phyloP scores from a whole-genome alignment of 371 early-diverging fungal genomes.

The Smittium mucronatum region DNA sequence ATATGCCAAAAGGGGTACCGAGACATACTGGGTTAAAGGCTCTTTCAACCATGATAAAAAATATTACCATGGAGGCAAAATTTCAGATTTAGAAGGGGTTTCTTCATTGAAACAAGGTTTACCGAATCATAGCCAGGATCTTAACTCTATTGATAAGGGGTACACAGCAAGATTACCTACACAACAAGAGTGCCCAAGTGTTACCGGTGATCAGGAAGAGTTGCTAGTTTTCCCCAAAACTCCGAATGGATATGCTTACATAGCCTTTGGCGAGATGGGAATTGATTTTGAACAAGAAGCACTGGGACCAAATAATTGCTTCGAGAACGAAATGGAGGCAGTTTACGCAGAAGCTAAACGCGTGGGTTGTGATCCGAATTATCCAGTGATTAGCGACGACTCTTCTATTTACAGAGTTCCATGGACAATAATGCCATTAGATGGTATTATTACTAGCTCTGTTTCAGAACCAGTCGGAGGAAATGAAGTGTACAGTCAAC shows the following conservation, averaged over 20 bases:
- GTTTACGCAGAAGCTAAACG: slow-evolving; percentile 27
- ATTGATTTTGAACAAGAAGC: slow-evolving; percentile 27
- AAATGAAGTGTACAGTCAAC: too few relatives aligned
- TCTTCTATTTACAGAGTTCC: not conserved
- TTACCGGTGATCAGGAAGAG: not conserved
- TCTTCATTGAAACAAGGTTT: too few relatives aligned
- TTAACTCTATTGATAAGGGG: slow-evolving; percentile 19
- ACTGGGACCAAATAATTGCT: slow-evolving; percentile 12
- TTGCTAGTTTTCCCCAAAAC: too few relatives aligned
- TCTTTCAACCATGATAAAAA: too few relatives aligned
- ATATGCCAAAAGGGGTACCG: slow-evolving; percentile 55
- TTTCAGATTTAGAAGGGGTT: too few relatives aligned
- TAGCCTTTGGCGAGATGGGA: too few relatives aligned
- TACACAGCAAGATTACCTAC: slow-evolving; percentile 16
- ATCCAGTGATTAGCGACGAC: slow-evolving; percentile 17
- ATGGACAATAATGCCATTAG: too few relatives aligned
- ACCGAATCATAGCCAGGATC: slow-evolving; percentile 24
- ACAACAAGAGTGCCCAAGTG: not conserved
- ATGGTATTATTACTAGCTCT: too few relatives aligned
- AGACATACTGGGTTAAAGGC: slow-evolving; percentile 61
- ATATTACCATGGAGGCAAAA: too few relatives aligned
- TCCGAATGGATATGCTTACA: too few relatives aligned
- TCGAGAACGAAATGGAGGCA: slow-evolving; percentile 16
- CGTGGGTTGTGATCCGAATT: slow-evolving; percentile 30
- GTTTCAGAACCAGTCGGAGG: too few relatives aligned